Conservation (phyloP, 2,329 filamentous ascomycete genomes). For the Cytospora piceae region DNA sequence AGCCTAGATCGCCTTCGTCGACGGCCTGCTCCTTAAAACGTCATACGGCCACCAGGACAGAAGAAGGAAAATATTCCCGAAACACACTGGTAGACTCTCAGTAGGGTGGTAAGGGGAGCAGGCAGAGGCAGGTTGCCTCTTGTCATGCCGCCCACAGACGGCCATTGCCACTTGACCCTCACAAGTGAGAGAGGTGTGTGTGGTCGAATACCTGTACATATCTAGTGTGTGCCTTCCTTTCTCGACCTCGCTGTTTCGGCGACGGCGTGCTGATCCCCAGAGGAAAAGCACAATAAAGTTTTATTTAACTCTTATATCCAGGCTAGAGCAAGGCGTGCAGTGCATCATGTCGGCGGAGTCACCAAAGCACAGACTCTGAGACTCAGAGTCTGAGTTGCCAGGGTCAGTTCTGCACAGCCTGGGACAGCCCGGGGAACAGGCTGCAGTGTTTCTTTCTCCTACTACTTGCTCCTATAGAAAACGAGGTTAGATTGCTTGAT, state of each 20-base stretch:
- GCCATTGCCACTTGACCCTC: slow-evolving; percentile 19
- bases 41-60: slow-evolving; percentile 20
- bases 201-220: neutral
- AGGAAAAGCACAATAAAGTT: slow-evolving; percentile 23
- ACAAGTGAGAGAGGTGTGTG: neutral
- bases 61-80: slow-evolving; percentile 11
- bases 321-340: slow-evolving; percentile 22
- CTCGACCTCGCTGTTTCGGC: neutral
- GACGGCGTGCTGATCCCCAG: neutral
- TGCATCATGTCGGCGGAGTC: slow-evolving; percentile 24
- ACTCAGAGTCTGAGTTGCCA: too few relatives aligned
- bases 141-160: neutral
- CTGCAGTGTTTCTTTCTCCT: slow-evolving; percentile 10
- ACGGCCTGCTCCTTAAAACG: slow-evolving; percentile 20
- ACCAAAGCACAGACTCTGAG: slow-evolving; percentile 18
- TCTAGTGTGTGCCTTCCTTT: neutral
- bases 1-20: slow-evolving; percentile 6
- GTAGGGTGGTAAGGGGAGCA: neutral
- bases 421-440: slow-evolving; percentile 6
- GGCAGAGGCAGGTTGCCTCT: neutral
- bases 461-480: neutral
- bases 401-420: slow-evolving; percentile 5
- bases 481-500: neutral
- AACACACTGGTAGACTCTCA: slow-evolving; percentile 11
- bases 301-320: neutral